These are phyloP conservation scores for Candida caryicola DNA, from an alignment of 805 yeast species.

Conservation along the genomic window DNA sequence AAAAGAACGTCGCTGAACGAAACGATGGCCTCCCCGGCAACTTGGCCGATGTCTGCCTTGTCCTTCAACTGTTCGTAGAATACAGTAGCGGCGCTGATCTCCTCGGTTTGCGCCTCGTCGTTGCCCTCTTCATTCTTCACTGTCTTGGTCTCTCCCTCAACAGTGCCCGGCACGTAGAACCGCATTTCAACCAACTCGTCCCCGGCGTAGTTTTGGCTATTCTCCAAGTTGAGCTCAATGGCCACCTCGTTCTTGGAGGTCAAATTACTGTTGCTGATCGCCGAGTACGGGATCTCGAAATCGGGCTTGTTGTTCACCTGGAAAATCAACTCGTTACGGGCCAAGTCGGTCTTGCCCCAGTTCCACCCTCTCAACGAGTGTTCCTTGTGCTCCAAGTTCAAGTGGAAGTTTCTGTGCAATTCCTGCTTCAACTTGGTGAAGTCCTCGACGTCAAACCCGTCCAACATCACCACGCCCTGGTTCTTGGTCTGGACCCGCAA, in stretches of 20 bases:
- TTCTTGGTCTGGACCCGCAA: slow-evolving; percentile 85
- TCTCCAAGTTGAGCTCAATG: slow-evolving; percentile 69
- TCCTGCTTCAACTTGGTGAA: slow-evolving; percentile 78
- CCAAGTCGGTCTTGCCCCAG: slow-evolving; percentile 95
- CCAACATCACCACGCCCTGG: slow-evolving; percentile 80
- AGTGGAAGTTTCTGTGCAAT: slow-evolving; percentile 68
- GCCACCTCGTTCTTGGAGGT: slow-evolving; percentile 94
- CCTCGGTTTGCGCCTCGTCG: slow-evolving; percentile 22
- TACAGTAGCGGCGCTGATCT: slow-evolving; percentile 71
- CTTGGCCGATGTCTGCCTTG: slow-evolving; percentile 91
- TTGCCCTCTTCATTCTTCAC: slow-evolving; percentile 25
- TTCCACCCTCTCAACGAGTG: slow-evolving; percentile 98
- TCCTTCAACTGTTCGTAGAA: slow-evolving; percentile 91
- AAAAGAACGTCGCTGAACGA: slow-evolving; percentile 88
- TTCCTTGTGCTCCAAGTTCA: slow-evolving; percentile 77
- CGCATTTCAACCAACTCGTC: slow-evolving; percentile 96
- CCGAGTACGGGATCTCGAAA: slow-evolving; percentile 84
- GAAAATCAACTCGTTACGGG: slow-evolving; percentile 86
- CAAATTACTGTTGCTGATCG: slow-evolving; percentile 79
- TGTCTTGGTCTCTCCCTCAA: slow-evolving; percentile 45
- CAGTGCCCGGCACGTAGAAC: slow-evolving; percentile 87
- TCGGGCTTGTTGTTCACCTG: slow-evolving; percentile 83
- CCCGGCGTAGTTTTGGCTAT: slow-evolving; percentile 68
- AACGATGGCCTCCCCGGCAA: slow-evolving; percentile 91
- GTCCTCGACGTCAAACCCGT: slow-evolving; percentile 88